Conservation (phyloP, 257 asterid genomes). For the Striga asiatica region DNA sequence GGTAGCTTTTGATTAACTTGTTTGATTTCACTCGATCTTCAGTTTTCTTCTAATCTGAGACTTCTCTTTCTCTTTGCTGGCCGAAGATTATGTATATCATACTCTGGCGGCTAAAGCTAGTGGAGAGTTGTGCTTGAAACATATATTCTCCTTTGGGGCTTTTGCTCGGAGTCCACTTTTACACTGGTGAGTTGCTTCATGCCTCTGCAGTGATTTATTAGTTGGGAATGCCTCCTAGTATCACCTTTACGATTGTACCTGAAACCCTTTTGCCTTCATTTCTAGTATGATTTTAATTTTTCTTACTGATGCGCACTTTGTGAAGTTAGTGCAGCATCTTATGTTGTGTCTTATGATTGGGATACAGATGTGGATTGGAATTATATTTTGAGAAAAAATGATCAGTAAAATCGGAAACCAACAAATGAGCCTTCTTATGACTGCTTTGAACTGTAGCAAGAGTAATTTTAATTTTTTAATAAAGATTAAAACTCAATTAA, state of each 20-base stretch:
- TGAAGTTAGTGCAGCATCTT: too few relatives aligned
- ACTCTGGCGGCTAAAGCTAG: slow-evolving; percentile 72
- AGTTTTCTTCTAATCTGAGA: slow-evolving; percentile 7
- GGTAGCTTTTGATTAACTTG: slow-evolving; percentile 27
- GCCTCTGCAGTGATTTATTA: background rate
- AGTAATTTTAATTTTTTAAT: too few relatives aligned
- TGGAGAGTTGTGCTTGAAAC: slow-evolving; percentile 68
- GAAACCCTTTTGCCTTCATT: background rate
- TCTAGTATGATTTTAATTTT: background rate
- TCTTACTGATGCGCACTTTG: too few relatives aligned
- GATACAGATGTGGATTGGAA: too few relatives aligned
- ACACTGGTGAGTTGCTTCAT: slow-evolving; percentile 33
- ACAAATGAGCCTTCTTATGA: too few relatives aligned
- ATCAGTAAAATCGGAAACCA: too few relatives aligned
- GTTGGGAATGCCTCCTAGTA: background rate
- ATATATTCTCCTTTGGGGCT: slow-evolving; percentile 73
- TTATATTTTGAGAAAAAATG: too few relatives aligned
- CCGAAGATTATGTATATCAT: slow-evolving; percentile 61
- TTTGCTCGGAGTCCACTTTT: slow-evolving; percentile 64
- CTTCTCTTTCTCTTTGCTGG: background rate
- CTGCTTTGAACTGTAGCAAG: too few relatives aligned
- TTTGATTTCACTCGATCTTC: background rate
- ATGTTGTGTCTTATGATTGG: background rate
- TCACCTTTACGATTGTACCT: background rate
- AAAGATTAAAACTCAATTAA: too few relatives aligned